Evolutionary conservation across 2,329 filamentous ascomycete species (phyloP).

Genomic region (Paecilomyces variotii): DNA sequence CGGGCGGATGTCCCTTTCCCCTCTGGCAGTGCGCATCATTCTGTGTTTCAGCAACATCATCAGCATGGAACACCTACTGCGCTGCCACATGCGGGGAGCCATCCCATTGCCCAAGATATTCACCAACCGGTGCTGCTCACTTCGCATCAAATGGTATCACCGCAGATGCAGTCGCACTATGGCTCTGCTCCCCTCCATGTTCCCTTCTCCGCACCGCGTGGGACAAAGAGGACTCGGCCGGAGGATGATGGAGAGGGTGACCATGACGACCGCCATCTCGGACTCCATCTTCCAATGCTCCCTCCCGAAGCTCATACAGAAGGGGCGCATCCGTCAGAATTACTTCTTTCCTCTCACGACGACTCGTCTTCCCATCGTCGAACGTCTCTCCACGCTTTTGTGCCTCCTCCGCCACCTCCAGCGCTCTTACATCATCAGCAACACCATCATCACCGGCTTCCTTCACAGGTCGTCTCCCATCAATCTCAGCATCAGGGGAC

Average conservation of each 20-base stretch:
- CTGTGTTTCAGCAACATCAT: slow-evolving; percentile 32
- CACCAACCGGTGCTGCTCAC: slow-evolving; percentile 23
- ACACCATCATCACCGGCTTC: slow-evolving; percentile 68
- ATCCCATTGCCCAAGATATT: slow-evolving; percentile 22
- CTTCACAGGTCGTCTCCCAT: slow-evolving; percentile 61
- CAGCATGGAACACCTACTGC: slow-evolving; percentile 34
- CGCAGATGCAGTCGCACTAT: slow-evolving; percentile 29
- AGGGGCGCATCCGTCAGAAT: slow-evolving; percentile 24
- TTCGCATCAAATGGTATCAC: slow-evolving; percentile 25
- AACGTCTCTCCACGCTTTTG: slow-evolving; percentile 23
- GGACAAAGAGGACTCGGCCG: slow-evolving; percentile 26
- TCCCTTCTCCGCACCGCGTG: slow-evolving; percentile 19
- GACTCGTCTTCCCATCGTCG: slow-evolving; percentile 23
- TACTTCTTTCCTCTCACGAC: slow-evolving; percentile 25
- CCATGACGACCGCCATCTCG: slow-evolving; percentile 18
- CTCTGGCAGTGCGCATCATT: slow-evolving; percentile 22
- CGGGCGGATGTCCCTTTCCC: slow-evolving; percentile 25
- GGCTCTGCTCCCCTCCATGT: slow-evolving; percentile 24
- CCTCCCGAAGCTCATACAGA: slow-evolving; percentile 22
- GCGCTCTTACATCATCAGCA: slow-evolving; percentile 45
- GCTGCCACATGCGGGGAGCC: slow-evolving; percentile 23
- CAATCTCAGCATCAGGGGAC: slow-evolving; percentile 58
- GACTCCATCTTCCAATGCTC: slow-evolving; percentile 25
- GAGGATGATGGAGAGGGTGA: slow-evolving; percentile 20
- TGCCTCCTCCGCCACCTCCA: slow-evolving; percentile 35